Conservation (phyloP, 305 asterid genomes). For the Fraxinus angustifolia region DNA sequence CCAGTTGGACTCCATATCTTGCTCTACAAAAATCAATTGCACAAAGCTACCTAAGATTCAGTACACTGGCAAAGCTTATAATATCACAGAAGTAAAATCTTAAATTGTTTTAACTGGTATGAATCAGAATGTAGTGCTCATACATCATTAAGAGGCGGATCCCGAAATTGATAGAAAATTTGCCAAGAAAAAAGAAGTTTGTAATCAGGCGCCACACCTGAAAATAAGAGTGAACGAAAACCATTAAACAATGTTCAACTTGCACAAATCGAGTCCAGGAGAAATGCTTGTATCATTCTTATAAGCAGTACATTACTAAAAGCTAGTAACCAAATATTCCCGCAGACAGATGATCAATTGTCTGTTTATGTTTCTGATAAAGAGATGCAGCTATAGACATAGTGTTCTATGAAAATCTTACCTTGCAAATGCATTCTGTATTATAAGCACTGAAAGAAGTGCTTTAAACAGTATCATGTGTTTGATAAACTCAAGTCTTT, state of each 20-base stretch:
- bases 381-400: neutral
- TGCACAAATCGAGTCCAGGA: slow-evolving; percentile 3
- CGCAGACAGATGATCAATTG: neutral
- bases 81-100: slow-evolving; percentile 4
- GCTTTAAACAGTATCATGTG: neutral
- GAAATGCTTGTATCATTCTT: neutral
- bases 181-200: slow-evolving; percentile 79
- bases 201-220: slow-evolving; percentile 85
- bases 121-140: slow-evolving; percentile 26
- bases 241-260: slow-evolving; percentile 15
- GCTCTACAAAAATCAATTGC: slow-evolving; percentile 50
- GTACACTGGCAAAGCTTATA: neutral
- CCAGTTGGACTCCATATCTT: slow-evolving; percentile 96
- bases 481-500: neutral
- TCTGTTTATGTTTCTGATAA: neutral
- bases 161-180: slow-evolving; percentile 86
- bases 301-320: neutral
- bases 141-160: slow-evolving; percentile 98
- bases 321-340: neutral
- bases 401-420: neutral
- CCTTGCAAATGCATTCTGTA: neutral
- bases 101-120: neutral
- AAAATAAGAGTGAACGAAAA: slow-evolving; percentile 18
- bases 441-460: neutral
- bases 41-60: neutral